phyloP scores from a whole-genome alignment of 2,329 filamentous ascomycete genomes.

The Aspergillus ustus region DNA sequence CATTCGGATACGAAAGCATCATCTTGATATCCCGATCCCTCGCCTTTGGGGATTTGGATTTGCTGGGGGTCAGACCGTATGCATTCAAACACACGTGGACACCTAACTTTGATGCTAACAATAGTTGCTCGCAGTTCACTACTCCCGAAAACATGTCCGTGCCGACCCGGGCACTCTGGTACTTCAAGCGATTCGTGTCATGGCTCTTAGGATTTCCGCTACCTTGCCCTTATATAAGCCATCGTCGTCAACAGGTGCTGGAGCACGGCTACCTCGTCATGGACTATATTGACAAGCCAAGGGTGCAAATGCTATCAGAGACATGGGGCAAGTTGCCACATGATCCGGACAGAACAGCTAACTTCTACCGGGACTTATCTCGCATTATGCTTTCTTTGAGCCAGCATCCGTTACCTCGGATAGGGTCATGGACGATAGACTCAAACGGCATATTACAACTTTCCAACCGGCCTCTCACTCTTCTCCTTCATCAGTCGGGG shows the following conservation, averaged over 20 bases:
- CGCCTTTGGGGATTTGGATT: conserved; percentile 32
- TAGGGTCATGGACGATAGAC: conserved; percentile 41
- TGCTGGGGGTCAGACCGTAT: conserved; percentile 28
- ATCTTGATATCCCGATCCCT: conserved; percentile 31
- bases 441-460: conserved; percentile 28
- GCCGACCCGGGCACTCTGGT: conserved; percentile 2
- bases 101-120: no score
- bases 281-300: conserved; percentile 25
- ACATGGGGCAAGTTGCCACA: conserved; percentile 23
- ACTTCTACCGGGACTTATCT: conserved; percentile 26
- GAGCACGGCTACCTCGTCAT: conserved; percentile 27
- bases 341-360: conserved; percentile 22
- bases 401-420: conserved; percentile 33
- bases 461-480: conserved; percentile 23
- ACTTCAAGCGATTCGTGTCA: no score
- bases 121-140: no score
- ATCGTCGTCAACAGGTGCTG: no score
- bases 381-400: conserved; percentile 24
- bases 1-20: conserved; percentile 26
- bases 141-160: no score
- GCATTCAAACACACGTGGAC: no score
- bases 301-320: conserved; percentile 31
- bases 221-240: conserved; percentile 13
- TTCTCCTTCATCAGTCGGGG: conserved; percentile 28
- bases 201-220: no score